A percentile compares a stretch with the other conserved stretches of the same genome.
Evolutionary conservation across 2,329 filamentous ascomycete species (phyloP).

Genomic region (Diaporthe humulicola): DNA sequence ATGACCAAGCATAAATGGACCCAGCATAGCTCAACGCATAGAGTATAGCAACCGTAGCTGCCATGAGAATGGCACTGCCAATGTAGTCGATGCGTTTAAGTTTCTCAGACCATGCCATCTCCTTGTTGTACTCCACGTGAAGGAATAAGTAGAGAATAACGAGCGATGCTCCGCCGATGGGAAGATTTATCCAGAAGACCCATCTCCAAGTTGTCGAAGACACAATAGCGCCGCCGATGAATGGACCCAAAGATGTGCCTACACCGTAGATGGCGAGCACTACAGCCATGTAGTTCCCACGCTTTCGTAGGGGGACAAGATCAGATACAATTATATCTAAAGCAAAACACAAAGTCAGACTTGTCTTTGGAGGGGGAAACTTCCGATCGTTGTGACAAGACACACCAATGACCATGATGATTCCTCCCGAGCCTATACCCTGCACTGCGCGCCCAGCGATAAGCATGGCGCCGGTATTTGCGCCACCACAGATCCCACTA

Average conservation of each 20-base stretch:
- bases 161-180: neutral
- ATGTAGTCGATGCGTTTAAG: slow-evolving; percentile 48
- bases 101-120: slow-evolving; percentile 42
- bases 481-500: slow-evolving; percentile 63
- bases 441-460: slow-evolving; percentile 63
- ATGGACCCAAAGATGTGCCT: slow-evolving; percentile 42
- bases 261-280: slow-evolving; percentile 41
- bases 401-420: slow-evolving; percentile 44
- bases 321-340: slow-evolving; percentile 42
- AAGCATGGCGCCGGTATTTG: slow-evolving; percentile 57
- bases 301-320: slow-evolving; percentile 40
- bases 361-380: neutral
- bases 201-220: slow-evolving; percentile 44
- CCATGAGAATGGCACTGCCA: slow-evolving; percentile 49
- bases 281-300: slow-evolving; percentile 32
- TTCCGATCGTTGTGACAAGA: no score
- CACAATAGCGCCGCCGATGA: slow-evolving; percentile 40
- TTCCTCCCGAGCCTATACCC: slow-evolving; percentile 54
- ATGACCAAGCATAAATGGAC: slow-evolving; percentile 55
- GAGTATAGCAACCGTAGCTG: slow-evolving; percentile 50
- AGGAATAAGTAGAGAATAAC: slow-evolving; percentile 53
- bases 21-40: slow-evolving; percentile 58
- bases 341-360: neutral
- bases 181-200: slow-evolving; percentile 43
- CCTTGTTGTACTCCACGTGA: slow-evolving; percentile 49